Conservation (phyloP, 1,139 yeast genomes). For the Lodderomyces margitis region DNA sequence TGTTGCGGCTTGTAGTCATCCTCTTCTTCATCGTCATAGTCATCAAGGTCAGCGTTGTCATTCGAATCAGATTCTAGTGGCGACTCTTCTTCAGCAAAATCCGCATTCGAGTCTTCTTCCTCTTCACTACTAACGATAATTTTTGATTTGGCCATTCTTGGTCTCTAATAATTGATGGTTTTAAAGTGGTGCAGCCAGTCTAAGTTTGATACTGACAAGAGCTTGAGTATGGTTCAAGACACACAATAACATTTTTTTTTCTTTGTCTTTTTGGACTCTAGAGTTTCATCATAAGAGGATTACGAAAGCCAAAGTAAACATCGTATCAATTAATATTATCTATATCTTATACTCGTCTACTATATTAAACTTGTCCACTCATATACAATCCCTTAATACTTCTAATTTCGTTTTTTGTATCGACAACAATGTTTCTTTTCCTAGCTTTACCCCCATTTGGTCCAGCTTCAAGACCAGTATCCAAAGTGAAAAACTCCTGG, state of each 20-base stretch:
- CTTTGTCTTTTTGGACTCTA: not conserved
- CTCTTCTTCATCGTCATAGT: conserved; percentile 10
- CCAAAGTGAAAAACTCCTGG: conserved; percentile 12
- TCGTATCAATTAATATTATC: too few species aligned
- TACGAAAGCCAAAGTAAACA: too few species aligned
- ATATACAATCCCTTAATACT: conserved; percentile 44
- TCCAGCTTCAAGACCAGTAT: conserved; percentile 2
- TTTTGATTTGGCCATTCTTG: conserved; percentile 15
- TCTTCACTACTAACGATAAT: conserved; percentile 11
- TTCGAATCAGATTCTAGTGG: conserved; percentile 11
- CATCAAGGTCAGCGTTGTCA: conserved; percentile 13
- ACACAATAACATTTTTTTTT: not conserved
- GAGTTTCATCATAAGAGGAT: too few species aligned
- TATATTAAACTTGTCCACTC: conserved; percentile 33
- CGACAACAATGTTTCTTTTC: conserved; percentile 33
- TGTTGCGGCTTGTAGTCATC: conserved; percentile 11
- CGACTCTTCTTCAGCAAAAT: conserved; percentile 8
- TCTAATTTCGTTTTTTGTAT: conserved; percentile 41
- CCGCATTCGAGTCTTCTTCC: conserved; percentile 6
- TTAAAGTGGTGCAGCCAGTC: not conserved
- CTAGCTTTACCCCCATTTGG: conserved; percentile 11
- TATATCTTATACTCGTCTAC: too few species aligned
- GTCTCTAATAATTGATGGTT: not conserved
- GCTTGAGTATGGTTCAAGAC: not conserved
- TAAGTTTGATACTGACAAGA: not conserved